These are phyloP conservation scores for Verbena officinalis DNA, from an alignment of 257 asterid species.

Conservation along the genomic window DNA sequence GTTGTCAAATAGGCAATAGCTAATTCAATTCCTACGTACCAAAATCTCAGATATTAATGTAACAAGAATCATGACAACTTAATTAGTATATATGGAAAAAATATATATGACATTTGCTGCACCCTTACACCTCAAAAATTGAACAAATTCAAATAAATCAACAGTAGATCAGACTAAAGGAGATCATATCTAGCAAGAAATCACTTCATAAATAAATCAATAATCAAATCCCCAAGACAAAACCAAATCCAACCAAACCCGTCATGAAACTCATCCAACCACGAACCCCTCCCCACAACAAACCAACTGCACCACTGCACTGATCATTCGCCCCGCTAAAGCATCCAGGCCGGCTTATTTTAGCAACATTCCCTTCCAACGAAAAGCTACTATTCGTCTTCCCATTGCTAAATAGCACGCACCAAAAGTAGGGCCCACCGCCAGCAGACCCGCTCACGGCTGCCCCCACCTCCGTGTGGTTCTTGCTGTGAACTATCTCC, in stretches of 20 bases:
- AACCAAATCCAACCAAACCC: slow-evolving; percentile 41
- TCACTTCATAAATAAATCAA: not conserved
- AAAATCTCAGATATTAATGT: not conserved
- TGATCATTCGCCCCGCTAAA: slow-evolving; percentile 81
- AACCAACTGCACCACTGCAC: slow-evolving; percentile 44
- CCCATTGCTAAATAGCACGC: slow-evolving; percentile 81
- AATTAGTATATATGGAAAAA: not conserved
- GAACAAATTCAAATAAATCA: not conserved
- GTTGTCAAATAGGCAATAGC: too few species aligned
- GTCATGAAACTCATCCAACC: slow-evolving; percentile 43
- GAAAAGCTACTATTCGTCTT: slow-evolving; percentile 61
- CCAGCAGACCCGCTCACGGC: slow-evolving; percentile 83
- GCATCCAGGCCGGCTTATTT: slow-evolving; percentile 79
- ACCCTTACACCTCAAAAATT: slow-evolving; percentile 15
- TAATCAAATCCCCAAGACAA: slow-evolving; percentile 39
- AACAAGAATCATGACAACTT: not conserved
- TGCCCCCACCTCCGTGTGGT: slow-evolving; percentile 90
- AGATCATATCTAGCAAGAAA: slow-evolving; percentile 9
- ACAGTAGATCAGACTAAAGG: not conserved
- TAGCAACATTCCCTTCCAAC: slow-evolving; percentile 58
- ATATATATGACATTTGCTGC: not conserved
- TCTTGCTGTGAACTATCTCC: slow-evolving; percentile 64
- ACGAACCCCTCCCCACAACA: slow-evolving; percentile 28
- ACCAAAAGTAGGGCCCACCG: slow-evolving; percentile 87
- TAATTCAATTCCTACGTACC: too few species aligned